These are phyloP conservation scores for Mucor plumbeus DNA, from an alignment of 371 early-diverging fungal genomes.

Conservation along the genomic window DNA sequence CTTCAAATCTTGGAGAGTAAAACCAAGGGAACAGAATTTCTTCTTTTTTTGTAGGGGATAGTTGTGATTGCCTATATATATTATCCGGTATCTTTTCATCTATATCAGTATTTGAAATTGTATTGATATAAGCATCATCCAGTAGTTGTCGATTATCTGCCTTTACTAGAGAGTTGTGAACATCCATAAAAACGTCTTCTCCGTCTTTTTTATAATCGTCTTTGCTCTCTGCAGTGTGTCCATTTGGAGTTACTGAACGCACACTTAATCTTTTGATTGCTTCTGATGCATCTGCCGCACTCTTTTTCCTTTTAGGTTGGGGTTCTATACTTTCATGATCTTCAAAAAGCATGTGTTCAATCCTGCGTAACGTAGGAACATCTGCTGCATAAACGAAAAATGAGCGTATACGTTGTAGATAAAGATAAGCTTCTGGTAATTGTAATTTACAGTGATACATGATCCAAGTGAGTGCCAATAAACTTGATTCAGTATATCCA, in stretches of 20 bases:
- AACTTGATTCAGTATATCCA: slow-evolving; percentile 66
- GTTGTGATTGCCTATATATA: slow-evolving; percentile 12
- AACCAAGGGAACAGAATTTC: slow-evolving; percentile 56
- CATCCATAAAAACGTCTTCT: background rate
- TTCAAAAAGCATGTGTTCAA: slow-evolving; percentile 26
- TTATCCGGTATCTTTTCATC: slow-evolving; percentile 14
- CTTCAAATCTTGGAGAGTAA: slow-evolving; percentile 65
- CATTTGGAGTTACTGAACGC: background rate
- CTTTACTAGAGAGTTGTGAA: background rate
- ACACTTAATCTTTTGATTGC: slow-evolving; percentile 1
- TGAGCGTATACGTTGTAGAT: slow-evolving; percentile 60
- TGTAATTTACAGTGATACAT: slow-evolving; percentile 57
- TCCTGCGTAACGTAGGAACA: slow-evolving; percentile 44
- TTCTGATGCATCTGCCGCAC: slow-evolving; percentile 1
- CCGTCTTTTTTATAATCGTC: background rate
- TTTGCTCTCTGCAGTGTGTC: background rate
- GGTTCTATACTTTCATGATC: slow-evolving; percentile 29
- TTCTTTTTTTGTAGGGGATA: slow-evolving; percentile 28
- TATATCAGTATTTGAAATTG: slow-evolving; percentile 34
- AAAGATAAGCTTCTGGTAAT: slow-evolving; percentile 65
- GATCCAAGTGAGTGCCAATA: slow-evolving; percentile 55
- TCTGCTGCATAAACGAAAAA: slow-evolving; percentile 70
- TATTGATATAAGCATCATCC: slow-evolving; percentile 36
- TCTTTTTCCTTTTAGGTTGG: slow-evolving; percentile 23
- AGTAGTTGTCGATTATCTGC: slow-evolving; percentile 22